Evolutionary conservation across 1,139 yeast genomes (phyloP), one percentile per base, ranked within the genome.

Genomic region (Fermentozyma sake): DNA sequence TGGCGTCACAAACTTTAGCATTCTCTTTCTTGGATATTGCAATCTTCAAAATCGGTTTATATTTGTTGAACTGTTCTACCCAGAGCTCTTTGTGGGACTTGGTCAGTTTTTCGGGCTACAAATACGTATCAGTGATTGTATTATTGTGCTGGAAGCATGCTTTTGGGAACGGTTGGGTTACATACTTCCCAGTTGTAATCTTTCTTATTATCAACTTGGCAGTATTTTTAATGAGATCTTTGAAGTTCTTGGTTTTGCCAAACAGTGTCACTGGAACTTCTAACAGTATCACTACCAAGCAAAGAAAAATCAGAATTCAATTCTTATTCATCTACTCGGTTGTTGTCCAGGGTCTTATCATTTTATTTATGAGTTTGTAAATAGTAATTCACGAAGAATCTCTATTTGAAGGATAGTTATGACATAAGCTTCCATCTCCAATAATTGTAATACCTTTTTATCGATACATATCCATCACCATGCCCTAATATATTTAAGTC

Each of bases 61-160:
- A 68, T 41, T 53, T 68, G 33, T 52, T 68, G 35, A 62, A 55
- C 41, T 65, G 72, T 72, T 81, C 47, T 49, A 68, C 51, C 48
- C 82, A 41, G 68, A 76, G 63, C 27, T 55, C 68, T 32, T 61
- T 83, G 27, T 79, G 91, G 68, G 99, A 93, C 53, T 67, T 91
- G 37, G 72, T 85, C 7, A 83, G 96, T 39, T 91, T 85, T 56
- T 80, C 93, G 29, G 96, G 98, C 16, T 93, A 93, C 67, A 93
- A 93, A 55, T 93, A 87, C 51, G 89, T 93, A 20, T 86, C 95
- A 5, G 68, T 81, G 37, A 70, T 80, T 19, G 55, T 71, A 12
- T 62, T 78, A 29, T 60, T 79, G 43, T 52, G 76, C 30, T 53
- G 71, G 41, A 76, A 74, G 35, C 53, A 60, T 44, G 35, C 61